A percentile compares a stretch with the other conserved stretches of the same genome.
These are phyloP conservation scores for Macrolepiota fuliginosa DNA, from an alignment of 768 basidiomycete species.

Conservation along the genomic window DNA sequence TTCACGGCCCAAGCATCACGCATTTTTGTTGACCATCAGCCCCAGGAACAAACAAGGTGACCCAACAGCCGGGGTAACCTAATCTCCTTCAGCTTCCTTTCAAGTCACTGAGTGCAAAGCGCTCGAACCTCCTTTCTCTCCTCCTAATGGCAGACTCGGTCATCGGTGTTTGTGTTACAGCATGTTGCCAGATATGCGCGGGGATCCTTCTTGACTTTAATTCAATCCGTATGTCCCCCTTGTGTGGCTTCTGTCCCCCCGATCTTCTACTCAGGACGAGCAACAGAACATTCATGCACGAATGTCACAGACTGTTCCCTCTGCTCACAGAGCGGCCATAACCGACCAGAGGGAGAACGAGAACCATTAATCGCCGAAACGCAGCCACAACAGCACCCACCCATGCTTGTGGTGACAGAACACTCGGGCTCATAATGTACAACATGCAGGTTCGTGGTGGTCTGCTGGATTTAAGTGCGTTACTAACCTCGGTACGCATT, in stretches of 20 bases:
- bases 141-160: constrained; percentile 30
- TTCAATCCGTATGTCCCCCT: constrained; percentile 30
- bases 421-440: constrained; percentile 3
- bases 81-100: too few species aligned
- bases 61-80: background rate
- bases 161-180: constrained; percentile 25
- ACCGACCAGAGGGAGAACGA: constrained; percentile 20
- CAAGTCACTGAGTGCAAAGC: too few species aligned
- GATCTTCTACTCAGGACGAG: too few species aligned
- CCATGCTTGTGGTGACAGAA: constrained; percentile 4
- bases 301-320: constrained; percentile 26
- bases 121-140: too few species aligned
- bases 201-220: constrained; percentile 38
- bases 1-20: too few species aligned
- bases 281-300: constrained; percentile 34
- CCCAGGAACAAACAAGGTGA: background rate
- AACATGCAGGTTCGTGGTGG: background rate
- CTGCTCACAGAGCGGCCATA: constrained; percentile 10
- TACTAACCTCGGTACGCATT: too few species aligned
- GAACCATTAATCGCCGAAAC: constrained; percentile 26
- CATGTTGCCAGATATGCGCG: constrained; percentile 34
- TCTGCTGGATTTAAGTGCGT: background rate
- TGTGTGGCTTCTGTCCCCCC: too few species aligned
- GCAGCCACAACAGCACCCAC: constrained; percentile 17
- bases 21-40: background rate